A percentile compares a stretch with the other conserved stretches of the same genome.
Conservation (phyloP, 768 basidiomycete species). For the Phylloporus arenicola region DNA sequence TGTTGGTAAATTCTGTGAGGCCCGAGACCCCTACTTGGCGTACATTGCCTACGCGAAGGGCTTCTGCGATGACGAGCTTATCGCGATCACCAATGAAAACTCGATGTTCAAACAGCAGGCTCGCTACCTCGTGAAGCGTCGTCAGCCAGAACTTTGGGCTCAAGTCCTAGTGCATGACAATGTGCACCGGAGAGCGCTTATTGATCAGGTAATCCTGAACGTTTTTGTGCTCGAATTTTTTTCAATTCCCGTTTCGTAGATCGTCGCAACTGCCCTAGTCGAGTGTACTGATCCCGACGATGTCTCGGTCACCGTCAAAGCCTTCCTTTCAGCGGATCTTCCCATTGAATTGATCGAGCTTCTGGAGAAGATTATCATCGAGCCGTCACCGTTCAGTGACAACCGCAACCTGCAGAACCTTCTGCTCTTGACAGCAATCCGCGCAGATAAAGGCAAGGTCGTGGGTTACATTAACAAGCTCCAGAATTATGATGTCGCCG, state of each 20-base stretch:
- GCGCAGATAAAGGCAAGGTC: slow-evolving; percentile 97
- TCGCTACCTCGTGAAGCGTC: slow-evolving; percentile 94
- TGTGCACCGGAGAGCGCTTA: slow-evolving; percentile 85
- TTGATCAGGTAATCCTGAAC: slow-evolving; percentile 72
- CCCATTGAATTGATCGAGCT: slow-evolving; percentile 96
- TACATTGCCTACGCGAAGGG: slow-evolving; percentile 99
- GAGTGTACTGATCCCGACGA: slow-evolving; percentile 98
- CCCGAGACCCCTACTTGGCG: slow-evolving; percentile 94
- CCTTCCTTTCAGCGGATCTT: slow-evolving; percentile 94
- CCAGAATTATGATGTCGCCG: slow-evolving; percentile 88
- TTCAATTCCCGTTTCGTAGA: slow-evolving; percentile 36
- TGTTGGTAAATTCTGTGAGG: slow-evolving; percentile 99
- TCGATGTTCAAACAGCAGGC: slow-evolving; percentile 99
- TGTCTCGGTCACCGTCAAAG: slow-evolving; percentile 97
- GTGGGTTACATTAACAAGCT: slow-evolving; percentile 97
- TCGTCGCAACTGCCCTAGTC: slow-evolving; percentile 91
- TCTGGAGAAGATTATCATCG: slow-evolving; percentile 97
- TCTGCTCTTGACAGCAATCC: slow-evolving; percentile 89
- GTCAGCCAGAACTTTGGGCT: slow-evolving; percentile 92
- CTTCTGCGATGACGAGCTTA: slow-evolving; percentile 96
- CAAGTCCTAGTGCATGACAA: slow-evolving; percentile 90
- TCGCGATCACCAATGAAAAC: slow-evolving; percentile 96
- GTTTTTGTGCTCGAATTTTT: neutral
- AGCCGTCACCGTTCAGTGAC: slow-evolving; percentile 95
- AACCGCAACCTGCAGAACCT: slow-evolving; percentile 96